Base-by-base conservation (phyloP, 495 filamentous ascomycete genomes). In the Talaromyces proteolyticus region DNA sequence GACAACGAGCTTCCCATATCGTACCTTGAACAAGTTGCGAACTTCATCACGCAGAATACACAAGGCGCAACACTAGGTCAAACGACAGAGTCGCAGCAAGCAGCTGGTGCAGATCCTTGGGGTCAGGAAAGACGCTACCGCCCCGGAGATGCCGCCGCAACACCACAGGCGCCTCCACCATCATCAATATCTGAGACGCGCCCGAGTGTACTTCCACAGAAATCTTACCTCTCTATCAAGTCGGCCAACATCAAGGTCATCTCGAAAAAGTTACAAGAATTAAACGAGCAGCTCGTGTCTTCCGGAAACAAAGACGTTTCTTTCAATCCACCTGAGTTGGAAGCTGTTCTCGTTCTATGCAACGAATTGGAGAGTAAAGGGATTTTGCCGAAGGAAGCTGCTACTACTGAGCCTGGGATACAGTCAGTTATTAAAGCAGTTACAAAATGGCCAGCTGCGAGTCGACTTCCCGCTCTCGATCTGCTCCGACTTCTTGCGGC, bases 21-120 rank as follows among this genome's bases (percentile, higher is more conserved):
- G 4, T 97, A 97, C 58, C 73, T 96, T 14, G 94, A 97, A 53
- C 87, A 92, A 59, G 91, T 97, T 23, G 90, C 92, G 4, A 86
- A 92, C 55, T 99, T 96, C 67, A 96, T 99, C 58, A 79, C 86
- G 17, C 73, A 82, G 47, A 97, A 97, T 61, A 93, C 91, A 6
- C 76, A 91, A 64, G 93, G 91, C 12, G 86, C 90, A 16, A 87
- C 83, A 1, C 70, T 96, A 18, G 92, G 89, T 8, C 75, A 76
- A 57, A 57, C 70, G 8, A 23, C 62, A 39, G 62, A 71, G 43
- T 65, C 64, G 40, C 65, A 74, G 53, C 57, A 58, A 23, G 53
- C 67, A 4, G 62, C 70, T 1, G 78, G 74, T 22, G 64, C 77
- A 26, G 90, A 95, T 66, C 82, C 89, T 6, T 89, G 83, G 78